Evolutionary conservation across 257 asterid species (phyloP).

Genomic region (Marsdenia floribunda): DNA sequence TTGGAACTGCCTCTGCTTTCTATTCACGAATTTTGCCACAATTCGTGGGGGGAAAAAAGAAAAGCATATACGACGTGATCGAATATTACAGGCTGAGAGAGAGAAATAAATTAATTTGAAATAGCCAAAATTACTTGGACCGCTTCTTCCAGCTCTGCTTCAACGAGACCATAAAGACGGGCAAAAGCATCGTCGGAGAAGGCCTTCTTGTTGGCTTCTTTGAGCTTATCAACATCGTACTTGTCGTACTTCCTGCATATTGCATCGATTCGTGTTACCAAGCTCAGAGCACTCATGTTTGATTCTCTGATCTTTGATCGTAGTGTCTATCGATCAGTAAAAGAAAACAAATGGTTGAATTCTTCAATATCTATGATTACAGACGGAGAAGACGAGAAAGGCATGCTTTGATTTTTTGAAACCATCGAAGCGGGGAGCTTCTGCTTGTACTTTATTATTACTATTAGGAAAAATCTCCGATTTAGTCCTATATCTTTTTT

Average conservation of each 20-base stretch:
- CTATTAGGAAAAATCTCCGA: too few relatives aligned
- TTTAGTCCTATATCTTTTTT: too few relatives aligned
- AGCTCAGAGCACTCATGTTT: not conserved
- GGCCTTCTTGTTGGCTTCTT: not conserved
- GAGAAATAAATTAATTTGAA: not conserved
- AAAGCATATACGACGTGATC: too few relatives aligned
- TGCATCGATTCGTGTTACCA: not conserved
- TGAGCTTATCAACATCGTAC: not conserved
- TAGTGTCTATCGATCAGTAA: not conserved
- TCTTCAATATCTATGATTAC: not conserved
- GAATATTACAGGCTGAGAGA: not conserved
- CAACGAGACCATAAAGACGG: not conserved
- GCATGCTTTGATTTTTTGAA: not conserved
- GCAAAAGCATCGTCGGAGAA: conserved; percentile 10
- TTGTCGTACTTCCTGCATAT: conserved; percentile 7
- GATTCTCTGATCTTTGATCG: not conserved
- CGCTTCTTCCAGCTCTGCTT: conserved; percentile 7
- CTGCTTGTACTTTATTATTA: not conserved
- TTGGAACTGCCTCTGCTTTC: conserved; percentile 5
- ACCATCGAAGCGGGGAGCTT: not conserved
- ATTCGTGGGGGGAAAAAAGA: too few relatives aligned
- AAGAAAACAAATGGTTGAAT: not conserved
- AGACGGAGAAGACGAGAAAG: conserved; percentile 4
- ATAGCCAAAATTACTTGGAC: not conserved
- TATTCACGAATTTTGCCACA: not conserved